phyloP scores from a whole-genome alignment of 768 basidiomycete genomes.

The Cantharellus anzutake region DNA sequence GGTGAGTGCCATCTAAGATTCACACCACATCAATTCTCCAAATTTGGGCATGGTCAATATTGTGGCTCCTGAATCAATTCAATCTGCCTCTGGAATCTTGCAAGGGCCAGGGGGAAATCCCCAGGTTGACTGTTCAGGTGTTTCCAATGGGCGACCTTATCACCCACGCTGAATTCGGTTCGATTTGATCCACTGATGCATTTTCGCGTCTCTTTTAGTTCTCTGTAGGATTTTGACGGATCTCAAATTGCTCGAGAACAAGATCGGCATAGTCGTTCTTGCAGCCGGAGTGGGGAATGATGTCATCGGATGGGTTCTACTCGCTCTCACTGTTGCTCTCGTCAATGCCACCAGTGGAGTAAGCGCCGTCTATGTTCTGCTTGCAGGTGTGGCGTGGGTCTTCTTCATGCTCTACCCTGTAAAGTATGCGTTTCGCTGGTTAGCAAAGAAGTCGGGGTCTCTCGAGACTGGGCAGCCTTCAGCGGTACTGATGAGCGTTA shows the following conservation, averaged over 20 bases:
- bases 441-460: conserved; percentile 46
- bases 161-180: no score
- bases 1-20: neutral
- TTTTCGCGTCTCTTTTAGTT: conserved; percentile 17
- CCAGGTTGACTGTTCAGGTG: no score
- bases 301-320: conserved; percentile 50
- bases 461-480: conserved; percentile 57
- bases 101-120: no score
- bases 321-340: conserved; percentile 68
- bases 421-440: conserved; percentile 43
- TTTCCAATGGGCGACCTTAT: no score
- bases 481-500: conserved; percentile 58
- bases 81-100: no score
- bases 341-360: conserved; percentile 59
- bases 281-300: conserved; percentile 69
- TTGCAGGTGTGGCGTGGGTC: conserved; percentile 45
- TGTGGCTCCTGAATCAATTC: no score
- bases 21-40: no score
- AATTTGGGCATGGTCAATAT: no score
- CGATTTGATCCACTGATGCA: neutral
- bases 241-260: conserved; percentile 61
- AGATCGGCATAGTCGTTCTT: conserved; percentile 66
- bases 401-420: conserved; percentile 49
- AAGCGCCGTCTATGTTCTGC: conserved; percentile 61
- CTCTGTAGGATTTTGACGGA: conserved; percentile 62